Conservation (phyloP, 2,329 filamentous ascomycete species). For the Geosmithia morbida region DNA sequence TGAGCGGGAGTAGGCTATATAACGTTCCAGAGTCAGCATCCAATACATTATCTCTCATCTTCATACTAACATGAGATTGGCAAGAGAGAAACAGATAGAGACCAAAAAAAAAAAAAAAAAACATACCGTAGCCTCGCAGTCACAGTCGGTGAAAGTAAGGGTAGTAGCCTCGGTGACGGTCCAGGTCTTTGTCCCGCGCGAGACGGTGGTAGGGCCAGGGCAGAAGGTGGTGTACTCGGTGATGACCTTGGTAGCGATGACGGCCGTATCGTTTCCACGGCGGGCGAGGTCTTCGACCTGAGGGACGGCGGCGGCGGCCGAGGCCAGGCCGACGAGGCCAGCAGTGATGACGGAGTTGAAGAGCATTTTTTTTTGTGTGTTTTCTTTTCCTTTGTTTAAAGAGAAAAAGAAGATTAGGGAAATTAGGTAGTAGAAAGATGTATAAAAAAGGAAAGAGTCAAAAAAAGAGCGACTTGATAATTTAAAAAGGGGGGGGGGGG, state of each 20-base stretch:
- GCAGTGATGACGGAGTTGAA: constrained; percentile 6
- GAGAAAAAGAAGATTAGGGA: no score
- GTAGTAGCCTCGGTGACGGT: constrained; percentile 38
- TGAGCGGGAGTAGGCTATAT: constrained; percentile 7
- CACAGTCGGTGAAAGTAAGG: constrained; percentile 39
- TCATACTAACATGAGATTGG: no score
- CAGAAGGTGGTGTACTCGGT: constrained; percentile 23
- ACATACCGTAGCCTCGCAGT: constrained; percentile 17
- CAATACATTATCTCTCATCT: no score
- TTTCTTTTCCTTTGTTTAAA: no score
- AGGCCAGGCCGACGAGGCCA: constrained; percentile 3
- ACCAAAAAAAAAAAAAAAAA: background rate
- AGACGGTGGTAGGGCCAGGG: constrained; percentile 33
- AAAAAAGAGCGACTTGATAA: no score
- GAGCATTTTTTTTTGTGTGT: constrained; percentile 8
- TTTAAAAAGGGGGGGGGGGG: background rate
- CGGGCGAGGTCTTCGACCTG: background rate
- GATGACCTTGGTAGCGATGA: constrained; percentile 19
- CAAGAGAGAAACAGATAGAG: no score
- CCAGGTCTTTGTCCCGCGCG: constrained; percentile 34
- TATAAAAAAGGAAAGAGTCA: no score
- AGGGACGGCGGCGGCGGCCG: constrained; percentile 4
- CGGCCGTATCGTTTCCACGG: constrained; percentile 3
- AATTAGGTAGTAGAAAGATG: no score
- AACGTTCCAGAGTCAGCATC: no score